Evolutionary conservation across 768 basidiomycete genomes (phyloP), one percentile per base, ranked within the genome.

Genomic region (Leccinum disarticulatum): DNA sequence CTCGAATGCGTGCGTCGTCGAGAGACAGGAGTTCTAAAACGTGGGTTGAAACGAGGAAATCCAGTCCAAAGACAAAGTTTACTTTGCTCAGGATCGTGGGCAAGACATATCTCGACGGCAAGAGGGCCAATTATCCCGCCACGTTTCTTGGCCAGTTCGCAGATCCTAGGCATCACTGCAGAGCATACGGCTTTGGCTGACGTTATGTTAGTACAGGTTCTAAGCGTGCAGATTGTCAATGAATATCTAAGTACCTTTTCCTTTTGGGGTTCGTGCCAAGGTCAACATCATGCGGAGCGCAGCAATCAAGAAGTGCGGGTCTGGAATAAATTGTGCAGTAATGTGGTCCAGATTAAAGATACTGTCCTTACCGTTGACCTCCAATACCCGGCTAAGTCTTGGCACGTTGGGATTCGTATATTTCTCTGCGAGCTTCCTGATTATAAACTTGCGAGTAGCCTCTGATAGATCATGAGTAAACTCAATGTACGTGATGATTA

Each of bases 231-330:
- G 14, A 10, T 30, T 25, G 25, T 1, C 4, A 2, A 22, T 1
- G n/a, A 7, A 27, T 15, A 6, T 50, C 28, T 28, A 25, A 25
- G 25, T 25, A 63, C 68, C 66, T 17, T 64, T 61, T 10, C 68
- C 66, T 17, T 64, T 61, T 10, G 49, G 61, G 25, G 56, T 60
- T 7, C 55, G 62, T 14, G 62, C 61, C 6, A 70, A 17, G 5
- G 61, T 58, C n/a, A 61, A 41, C 3, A 64, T 48, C 61, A 66
- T 62, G 10, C 62, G 62, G 27, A 70, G 46, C 8, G 69, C 61
- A 10, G 68, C 62, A 31, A 15, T 58, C 5, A 70, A 36, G 27
- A 53, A 52, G 22, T 27, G 52, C 0, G 54, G 11, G 3, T 61
- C 69, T 70, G n/a, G 10, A 48, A 33, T 5, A 4, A 58, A 14